Evolutionary conservation across 495 filamentous ascomycete genomes (phyloP).

Genomic region (Penicillium herquei): DNA sequence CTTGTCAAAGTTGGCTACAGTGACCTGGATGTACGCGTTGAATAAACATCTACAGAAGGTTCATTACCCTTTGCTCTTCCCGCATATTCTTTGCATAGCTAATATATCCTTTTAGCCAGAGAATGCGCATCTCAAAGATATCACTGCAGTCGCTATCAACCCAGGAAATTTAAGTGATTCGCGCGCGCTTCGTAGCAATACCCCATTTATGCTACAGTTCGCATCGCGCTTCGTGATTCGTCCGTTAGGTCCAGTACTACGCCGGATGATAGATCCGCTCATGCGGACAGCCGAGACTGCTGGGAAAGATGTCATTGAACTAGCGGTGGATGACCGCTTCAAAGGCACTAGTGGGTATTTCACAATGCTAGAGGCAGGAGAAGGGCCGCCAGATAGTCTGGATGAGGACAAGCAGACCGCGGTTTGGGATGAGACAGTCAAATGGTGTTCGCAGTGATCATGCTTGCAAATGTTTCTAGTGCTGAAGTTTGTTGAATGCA

Average conservation of each 20-base stretch:
- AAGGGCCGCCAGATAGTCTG: background rate
- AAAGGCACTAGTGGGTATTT: background rate
- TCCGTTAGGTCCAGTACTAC: background rate
- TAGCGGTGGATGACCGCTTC: background rate
- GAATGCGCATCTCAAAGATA: conserved; percentile 34
- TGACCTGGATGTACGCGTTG: conserved; percentile 46
- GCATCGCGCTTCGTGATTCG: background rate
- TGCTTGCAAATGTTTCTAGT: no score
- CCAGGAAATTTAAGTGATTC: conserved; percentile 47
- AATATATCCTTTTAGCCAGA: background rate
- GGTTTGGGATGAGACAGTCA: background rate
- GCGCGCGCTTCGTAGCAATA: conserved; percentile 23
- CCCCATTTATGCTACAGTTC: background rate
- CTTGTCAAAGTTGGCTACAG: conserved; percentile 40
- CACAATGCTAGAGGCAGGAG: background rate
- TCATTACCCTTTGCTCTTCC: background rate
- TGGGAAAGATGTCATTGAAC: background rate
- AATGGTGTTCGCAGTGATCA: background rate
- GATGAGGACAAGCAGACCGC: background rate
- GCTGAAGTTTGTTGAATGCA: no score
- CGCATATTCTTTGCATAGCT: background rate
- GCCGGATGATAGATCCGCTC: background rate
- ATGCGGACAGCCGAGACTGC: background rate
- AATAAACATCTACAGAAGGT: conserved; percentile 36
- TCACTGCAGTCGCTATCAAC: conserved; percentile 46